Evolutionary conservation across 306 rosid species (phyloP).

Genomic region (Cicer yamashitae): DNA sequence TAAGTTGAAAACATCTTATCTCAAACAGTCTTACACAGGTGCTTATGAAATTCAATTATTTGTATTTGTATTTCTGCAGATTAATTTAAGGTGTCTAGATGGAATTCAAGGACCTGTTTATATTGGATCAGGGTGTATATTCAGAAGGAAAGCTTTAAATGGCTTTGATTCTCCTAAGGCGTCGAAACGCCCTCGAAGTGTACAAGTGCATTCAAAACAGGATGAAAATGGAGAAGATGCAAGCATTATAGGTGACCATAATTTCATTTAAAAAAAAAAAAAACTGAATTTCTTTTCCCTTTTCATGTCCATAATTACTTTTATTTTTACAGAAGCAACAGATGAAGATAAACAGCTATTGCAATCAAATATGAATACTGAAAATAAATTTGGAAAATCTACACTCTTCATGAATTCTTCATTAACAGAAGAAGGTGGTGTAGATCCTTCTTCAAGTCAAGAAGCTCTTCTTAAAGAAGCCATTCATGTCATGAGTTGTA

Average conservation of each 20-base stretch:
- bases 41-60: no score
- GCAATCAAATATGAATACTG: slow-evolving; percentile 74
- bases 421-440: slow-evolving; percentile 81
- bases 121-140: slow-evolving; percentile 91
- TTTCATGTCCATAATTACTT: slow-evolving; percentile 19
- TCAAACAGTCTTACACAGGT: no score
- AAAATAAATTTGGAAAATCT: slow-evolving; percentile 84
- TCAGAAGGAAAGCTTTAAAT: slow-evolving; percentile 85
- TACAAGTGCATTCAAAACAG: slow-evolving; percentile 73
- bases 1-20: no score
- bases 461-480: slow-evolving; percentile 92
- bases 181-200: slow-evolving; percentile 71
- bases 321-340: slow-evolving; percentile 46
- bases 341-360: slow-evolving; percentile 74
- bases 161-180: slow-evolving; percentile 83
- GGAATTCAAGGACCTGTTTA: slow-evolving; percentile 95
- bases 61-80: slow-evolving; percentile 54
- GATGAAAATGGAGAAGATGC: slow-evolving; percentile 73
- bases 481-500: slow-evolving; percentile 84
- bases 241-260: slow-evolving; percentile 54
- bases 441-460: slow-evolving; percentile 79
- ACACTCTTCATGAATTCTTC: slow-evolving; percentile 77
- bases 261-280: not conserved
- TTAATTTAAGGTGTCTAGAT: slow-evolving; percentile 90
- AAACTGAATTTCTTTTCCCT: not conserved